phyloP scores from a whole-genome alignment of 371 early-diverging fungal genomes.

The Modicella reniformis region DNA sequence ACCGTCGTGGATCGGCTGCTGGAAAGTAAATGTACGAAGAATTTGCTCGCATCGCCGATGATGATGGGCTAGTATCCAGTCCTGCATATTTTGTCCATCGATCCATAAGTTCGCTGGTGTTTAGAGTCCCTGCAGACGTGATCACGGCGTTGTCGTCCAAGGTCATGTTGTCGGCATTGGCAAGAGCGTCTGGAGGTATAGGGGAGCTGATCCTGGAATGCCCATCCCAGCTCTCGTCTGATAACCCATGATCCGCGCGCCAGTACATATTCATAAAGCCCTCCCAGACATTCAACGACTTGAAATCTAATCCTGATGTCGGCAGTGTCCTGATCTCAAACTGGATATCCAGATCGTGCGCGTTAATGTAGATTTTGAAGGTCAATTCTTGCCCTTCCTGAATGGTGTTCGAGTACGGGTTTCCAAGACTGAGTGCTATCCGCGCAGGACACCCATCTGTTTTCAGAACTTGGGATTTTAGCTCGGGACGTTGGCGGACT shows the following conservation, averaged over 20 bases:
- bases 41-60: conserved; percentile 23
- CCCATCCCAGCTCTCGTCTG: conserved; percentile 38
- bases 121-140: conserved; percentile 16
- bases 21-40: conserved; percentile 35
- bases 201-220: conserved; percentile 7
- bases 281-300: conserved; percentile 51
- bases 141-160: conserved; percentile 27
- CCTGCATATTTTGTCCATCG: conserved; percentile 45
- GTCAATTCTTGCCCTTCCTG: conserved; percentile 31
- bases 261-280: conserved; percentile 55
- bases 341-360: conserved; percentile 28
- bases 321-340: conserved; percentile 46
- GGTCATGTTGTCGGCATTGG: not conserved
- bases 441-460: conserved; percentile 32
- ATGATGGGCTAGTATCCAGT: conserved; percentile 19
- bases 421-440: conserved; percentile 17
- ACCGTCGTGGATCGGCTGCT: conserved; percentile 41
- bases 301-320: conserved; percentile 32
- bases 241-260: conserved; percentile 45
- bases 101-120: conserved; percentile 44
- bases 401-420: conserved; percentile 26
- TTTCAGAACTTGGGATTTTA: conserved; percentile 15
- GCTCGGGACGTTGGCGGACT: conserved; percentile 34
- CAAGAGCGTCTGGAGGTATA: conserved; percentile 9
- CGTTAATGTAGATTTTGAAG: conserved; percentile 44